Percentiles rank a stretch among this genome's conserved stretches.
Conservation (phyloP, 2,329 filamentous ascomycete genomes). For the Curvularia sp. region DNA sequence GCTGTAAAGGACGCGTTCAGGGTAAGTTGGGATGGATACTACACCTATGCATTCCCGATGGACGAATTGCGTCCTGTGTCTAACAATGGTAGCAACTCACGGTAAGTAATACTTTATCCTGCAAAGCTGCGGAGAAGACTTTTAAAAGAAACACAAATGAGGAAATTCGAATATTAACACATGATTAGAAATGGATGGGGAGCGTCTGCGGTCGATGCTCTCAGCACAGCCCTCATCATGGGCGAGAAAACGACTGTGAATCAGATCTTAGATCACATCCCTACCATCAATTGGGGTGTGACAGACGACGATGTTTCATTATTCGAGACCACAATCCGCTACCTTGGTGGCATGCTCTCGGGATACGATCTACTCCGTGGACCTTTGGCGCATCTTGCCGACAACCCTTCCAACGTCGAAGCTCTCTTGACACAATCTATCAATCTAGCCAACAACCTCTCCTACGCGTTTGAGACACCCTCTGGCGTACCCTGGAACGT, state of each 20-base stretch:
- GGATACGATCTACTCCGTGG: slow-evolving; percentile 77
- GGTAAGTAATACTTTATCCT: slow-evolving; percentile 58
- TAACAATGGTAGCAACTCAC: slow-evolving; percentile 70
- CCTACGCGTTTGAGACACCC: slow-evolving; percentile 78
- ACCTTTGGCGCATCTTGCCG: slow-evolving; percentile 62
- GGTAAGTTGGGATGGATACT: slow-evolving; percentile 60
- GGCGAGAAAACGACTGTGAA: slow-evolving; percentile 70
- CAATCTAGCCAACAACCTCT: slow-evolving; percentile 73
- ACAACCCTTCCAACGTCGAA: slow-evolving; percentile 59
- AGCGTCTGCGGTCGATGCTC: slow-evolving; percentile 79
- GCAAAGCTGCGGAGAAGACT: background rate
- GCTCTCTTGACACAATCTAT: slow-evolving; percentile 70
- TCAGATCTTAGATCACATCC: slow-evolving; percentile 74
- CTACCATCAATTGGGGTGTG: slow-evolving; percentile 72
- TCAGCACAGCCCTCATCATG: slow-evolving; percentile 83
- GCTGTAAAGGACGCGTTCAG: slow-evolving; percentile 46
- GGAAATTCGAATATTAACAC: background rate
- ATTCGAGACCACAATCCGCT: slow-evolving; percentile 91
- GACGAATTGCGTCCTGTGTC: slow-evolving; percentile 76
- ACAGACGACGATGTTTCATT: slow-evolving; percentile 69
- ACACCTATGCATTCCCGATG: slow-evolving; percentile 75
- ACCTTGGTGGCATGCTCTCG: slow-evolving; percentile 80
- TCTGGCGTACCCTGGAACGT: slow-evolving; percentile 76
- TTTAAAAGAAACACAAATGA: background rate
- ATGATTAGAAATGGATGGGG: slow-evolving; percentile 78